These are phyloP conservation scores for Shiraia sp. DNA, from an alignment of 2,329 filamentous ascomycete genomes.

Conservation along the genomic window DNA sequence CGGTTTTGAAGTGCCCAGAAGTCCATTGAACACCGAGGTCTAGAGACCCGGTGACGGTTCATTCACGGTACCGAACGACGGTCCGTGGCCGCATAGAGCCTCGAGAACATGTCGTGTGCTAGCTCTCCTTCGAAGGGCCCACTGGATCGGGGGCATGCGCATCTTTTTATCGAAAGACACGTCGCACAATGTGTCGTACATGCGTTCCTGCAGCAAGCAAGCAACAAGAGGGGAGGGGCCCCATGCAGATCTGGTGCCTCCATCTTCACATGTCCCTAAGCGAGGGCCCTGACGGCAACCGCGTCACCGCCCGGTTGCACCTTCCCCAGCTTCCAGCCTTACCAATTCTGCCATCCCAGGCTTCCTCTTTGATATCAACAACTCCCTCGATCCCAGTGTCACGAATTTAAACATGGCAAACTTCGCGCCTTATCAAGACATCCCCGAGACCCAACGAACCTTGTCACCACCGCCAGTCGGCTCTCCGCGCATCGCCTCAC, in stretches of 20 bases:
- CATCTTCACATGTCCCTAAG: constrained; percentile 10
- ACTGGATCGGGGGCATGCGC: background rate
- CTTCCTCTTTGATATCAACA: constrained; percentile 1
- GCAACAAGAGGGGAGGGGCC: background rate
- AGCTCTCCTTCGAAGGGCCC: background rate
- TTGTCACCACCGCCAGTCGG: constrained; percentile 67
- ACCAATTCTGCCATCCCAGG: constrained; percentile 5
- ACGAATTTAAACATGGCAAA: constrained; percentile 46
- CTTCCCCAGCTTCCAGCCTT: constrained; percentile 14
- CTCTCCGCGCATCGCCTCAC: constrained; percentile 57
- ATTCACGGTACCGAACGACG: background rate
- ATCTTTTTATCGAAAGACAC: background rate
- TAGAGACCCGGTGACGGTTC: constrained; percentile 9
- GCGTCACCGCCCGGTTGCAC: constrained; percentile 16
- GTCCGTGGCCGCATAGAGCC: background rate
- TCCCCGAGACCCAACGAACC: constrained; percentile 80
- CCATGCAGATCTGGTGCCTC: background rate
- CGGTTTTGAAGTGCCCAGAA: constrained; percentile 12
- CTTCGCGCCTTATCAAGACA: constrained; percentile 96
- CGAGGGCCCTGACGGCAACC: constrained; percentile 5
- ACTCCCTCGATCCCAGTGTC: background rate
- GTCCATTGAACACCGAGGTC: constrained; percentile 5
- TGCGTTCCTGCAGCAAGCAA: constrained; percentile 13
- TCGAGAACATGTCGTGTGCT: too few relatives aligned
- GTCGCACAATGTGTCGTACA: constrained; percentile 3